A percentile compares a stretch with the other conserved stretches of the same genome.
Evolutionary conservation across 306 rosid species (phyloP).

Genomic region (Trifolium repens): DNA sequence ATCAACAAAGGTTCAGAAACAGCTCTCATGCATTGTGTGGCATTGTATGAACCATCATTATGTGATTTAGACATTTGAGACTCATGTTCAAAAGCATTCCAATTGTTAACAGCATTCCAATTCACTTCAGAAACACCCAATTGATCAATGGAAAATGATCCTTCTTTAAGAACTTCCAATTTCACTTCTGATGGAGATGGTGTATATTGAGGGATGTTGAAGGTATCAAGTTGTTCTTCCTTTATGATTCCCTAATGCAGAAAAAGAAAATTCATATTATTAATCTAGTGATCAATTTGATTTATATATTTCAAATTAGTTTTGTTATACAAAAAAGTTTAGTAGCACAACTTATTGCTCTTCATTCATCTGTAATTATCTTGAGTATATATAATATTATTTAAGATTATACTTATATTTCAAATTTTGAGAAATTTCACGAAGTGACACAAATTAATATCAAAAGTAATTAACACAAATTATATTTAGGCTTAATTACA

Average conservation of each 20-base stretch:
- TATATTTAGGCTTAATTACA: no score
- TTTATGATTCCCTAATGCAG: background rate
- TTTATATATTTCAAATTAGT: no score
- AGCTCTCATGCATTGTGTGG: background rate
- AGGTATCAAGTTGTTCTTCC: background rate
- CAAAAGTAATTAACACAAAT: no score
- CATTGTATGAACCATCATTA: constrained; percentile 2
- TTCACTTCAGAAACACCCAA: background rate
- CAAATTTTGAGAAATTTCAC: no score
- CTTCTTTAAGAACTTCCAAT: constrained; percentile 14
- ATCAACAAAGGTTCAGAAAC: constrained; percentile 3
- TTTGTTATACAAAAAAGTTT: no score
- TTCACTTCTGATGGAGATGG: constrained; percentile 1
- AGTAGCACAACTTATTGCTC: no score
- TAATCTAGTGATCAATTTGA: no score
- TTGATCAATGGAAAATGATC: background rate
- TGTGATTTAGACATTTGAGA: background rate
- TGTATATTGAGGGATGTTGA: constrained; percentile 5
- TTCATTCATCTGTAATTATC: no score
- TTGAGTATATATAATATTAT: no score
- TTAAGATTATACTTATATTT: no score
- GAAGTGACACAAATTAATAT: no score
- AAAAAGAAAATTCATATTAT: background rate
- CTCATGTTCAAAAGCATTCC: background rate
- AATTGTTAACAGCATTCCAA: background rate